Percentiles rank a stretch among this genome's conserved stretches.
Evolutionary conservation across 306 rosid genomes (phyloP).

Genomic region (Crotalaria pallida): DNA sequence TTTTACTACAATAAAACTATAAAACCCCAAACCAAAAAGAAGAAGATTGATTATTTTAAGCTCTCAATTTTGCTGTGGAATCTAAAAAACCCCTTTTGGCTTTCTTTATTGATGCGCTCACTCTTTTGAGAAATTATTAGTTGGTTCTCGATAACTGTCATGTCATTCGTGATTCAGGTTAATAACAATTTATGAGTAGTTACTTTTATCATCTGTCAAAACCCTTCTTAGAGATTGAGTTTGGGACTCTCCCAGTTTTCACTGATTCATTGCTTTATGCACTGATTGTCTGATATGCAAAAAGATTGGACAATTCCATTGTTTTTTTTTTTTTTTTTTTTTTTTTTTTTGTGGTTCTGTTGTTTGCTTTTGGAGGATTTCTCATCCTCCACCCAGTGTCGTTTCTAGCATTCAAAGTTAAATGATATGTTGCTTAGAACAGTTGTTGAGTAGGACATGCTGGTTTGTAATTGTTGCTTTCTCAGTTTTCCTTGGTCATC

Average conservation of each 20-base stretch:
- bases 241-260: neutral
- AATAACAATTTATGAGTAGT: too few relatives aligned
- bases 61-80: neutral
- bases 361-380: neutral
- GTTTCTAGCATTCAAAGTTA: neutral
- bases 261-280: neutral
- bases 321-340: too few relatives aligned
- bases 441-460: neutral
- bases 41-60: neutral
- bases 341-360: too few relatives aligned
- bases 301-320: neutral
- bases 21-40: neutral
- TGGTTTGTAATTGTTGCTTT: neutral
- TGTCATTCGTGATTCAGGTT: too few relatives aligned
- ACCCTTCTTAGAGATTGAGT: neutral
- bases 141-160: too few relatives aligned
- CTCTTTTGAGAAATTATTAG: too few relatives aligned
- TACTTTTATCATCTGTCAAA: too few relatives aligned
- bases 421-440: neutral
- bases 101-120: neutral
- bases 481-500: neutral
- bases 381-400: neutral
- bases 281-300: neutral
- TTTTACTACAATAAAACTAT: neutral
- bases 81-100: neutral